Base-by-base conservation (phyloP, 495 filamentous ascomycete species). In the Symbiotaphrina buchneri region DNA sequence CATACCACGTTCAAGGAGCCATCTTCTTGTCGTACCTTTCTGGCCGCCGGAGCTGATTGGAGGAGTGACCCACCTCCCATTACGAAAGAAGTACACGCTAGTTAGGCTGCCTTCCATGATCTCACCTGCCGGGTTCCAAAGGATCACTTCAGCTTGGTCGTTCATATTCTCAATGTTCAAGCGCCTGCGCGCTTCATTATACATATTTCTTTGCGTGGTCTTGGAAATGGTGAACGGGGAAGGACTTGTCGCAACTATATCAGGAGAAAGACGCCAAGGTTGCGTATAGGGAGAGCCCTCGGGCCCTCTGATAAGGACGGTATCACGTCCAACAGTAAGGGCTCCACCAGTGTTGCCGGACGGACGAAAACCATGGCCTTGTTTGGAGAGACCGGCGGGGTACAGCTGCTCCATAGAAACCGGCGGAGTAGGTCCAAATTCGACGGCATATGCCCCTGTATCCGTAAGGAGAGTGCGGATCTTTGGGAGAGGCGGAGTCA, bases 91-190 rank as follows among this genome's bases (percentile, higher is more conserved):
- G 46, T 81, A 91, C 1, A 76, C 65, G 8, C 71, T 87, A 1
- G 75, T 79, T 18, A 75, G 63, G 39, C 71, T 82, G 11, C 80
- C 80, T 45, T 97, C 87, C 72, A 90, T 90, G 6, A 91, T 49
- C 33, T 81, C 65, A 2, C 63, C 62, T 15, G 59, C 44, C 1
- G 49, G 48, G 43, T 77, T 81, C 32, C 81, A 55, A 17, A 93
- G 43, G 18, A 94, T 55, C 5, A 87, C 75, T 46, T 93, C 83
- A 11, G 58, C 60, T 25, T 48, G 47, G 21, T 71, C 63, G 0
- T 52, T 42, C 2, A 53, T 54, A 2, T 48, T 54, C 3, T 16
- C 37, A 30, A 87, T 71, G 0, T 54, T 57, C 0, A 57, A 59
- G 2, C 72, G 52, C 8, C 52, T 42, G 18, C 77, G 58, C 4